Percentiles rank a stretch among this genome's conserved stretches.
Conservation (phyloP, 2,329 filamentous ascomycete species). For the Ceratocystiopsis minuta region DNA sequence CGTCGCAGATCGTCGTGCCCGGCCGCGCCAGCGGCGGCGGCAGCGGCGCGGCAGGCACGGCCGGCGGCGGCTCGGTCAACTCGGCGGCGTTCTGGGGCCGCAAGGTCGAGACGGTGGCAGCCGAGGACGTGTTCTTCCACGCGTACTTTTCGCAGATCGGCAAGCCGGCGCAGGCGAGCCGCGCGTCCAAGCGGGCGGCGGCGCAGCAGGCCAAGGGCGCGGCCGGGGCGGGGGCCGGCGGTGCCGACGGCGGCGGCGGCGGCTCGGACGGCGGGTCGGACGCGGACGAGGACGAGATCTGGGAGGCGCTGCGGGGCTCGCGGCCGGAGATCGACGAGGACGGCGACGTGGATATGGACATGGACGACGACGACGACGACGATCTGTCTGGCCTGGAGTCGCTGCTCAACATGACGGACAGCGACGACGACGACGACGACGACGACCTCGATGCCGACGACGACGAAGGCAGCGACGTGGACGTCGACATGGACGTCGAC, state of each 20-base stretch:
- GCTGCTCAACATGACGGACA: conserved; percentile 16
- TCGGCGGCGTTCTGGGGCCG: conserved; percentile 80
- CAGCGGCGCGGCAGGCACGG: conserved; percentile 20
- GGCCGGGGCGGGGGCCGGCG: conserved; percentile 60
- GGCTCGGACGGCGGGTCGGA: conserved; percentile 36
- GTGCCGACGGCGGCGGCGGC: conserved; percentile 26
- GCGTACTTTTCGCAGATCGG: conserved; percentile 73
- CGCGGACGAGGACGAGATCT: conserved; percentile 18
- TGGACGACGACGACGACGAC: conserved; percentile 23
- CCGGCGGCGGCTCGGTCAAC: conserved; percentile 41
- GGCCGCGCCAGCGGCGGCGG: conserved; percentile 23
- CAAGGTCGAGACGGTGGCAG: conserved; percentile 71
- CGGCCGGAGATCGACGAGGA: conserved; percentile 25
- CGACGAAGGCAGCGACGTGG: conserved; percentile 19
- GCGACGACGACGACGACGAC: conserved; percentile 20
- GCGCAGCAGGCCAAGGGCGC: conserved; percentile 20
- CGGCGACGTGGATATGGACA: conserved; percentile 29
- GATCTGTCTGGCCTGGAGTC: conserved; percentile 11
- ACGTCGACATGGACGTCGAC: conserved; percentile 16
- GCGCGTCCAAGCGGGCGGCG: conserved; percentile 27
- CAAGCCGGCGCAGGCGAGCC: conserved; percentile 38
- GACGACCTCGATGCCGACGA: conserved; percentile 20
- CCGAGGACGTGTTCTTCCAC: conserved; percentile 96
- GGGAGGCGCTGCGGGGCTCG: conserved; percentile 18
- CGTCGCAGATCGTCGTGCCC: conserved; percentile 35